A percentile compares a stretch with the other conserved stretches of the same genome.
Evolutionary conservation across 1,139 yeast species (phyloP).

Genomic region (Sugiyamaella sp.): DNA sequence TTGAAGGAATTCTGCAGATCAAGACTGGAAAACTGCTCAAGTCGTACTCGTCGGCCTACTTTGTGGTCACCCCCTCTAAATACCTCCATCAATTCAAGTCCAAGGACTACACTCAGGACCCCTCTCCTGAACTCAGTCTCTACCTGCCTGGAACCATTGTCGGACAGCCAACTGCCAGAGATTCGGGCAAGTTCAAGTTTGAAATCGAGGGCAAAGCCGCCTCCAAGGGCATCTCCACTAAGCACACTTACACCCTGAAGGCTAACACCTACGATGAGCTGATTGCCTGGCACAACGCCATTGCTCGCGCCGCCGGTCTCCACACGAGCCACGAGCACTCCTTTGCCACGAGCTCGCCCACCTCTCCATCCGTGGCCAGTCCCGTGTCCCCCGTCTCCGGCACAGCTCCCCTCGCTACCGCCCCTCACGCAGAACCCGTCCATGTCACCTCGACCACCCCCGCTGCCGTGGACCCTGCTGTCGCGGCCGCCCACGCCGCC

Average conservation of each 20-base stretch:
- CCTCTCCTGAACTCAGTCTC: slow-evolving; percentile 50
- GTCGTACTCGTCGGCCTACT: slow-evolving; percentile 48
- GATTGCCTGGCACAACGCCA: slow-evolving; percentile 50
- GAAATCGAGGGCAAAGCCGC: slow-evolving; percentile 50
- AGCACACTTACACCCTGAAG: slow-evolving; percentile 49
- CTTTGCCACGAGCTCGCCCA: slow-evolving; percentile 4
- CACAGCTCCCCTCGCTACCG: too few relatives aligned
- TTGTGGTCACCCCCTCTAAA: slow-evolving; percentile 50
- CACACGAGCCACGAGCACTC: background rate
- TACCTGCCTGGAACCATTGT: slow-evolving; percentile 51
- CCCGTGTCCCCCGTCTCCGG: slow-evolving; percentile 30
- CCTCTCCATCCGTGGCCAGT: slow-evolving; percentile 27
- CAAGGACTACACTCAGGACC: slow-evolving; percentile 46
- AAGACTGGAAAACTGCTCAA: slow-evolving; percentile 50
- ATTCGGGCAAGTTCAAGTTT: slow-evolving; percentile 48
- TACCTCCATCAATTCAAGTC: slow-evolving; percentile 52
- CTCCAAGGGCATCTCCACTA: slow-evolving; percentile 41
- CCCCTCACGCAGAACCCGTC: background rate
- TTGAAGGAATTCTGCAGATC: slow-evolving; percentile 51
- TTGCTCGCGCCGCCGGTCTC: slow-evolving; percentile 27
- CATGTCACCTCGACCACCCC: slow-evolving; percentile 9
- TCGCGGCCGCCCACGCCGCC: slow-evolving; percentile 18
- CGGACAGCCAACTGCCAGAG: slow-evolving; percentile 43
- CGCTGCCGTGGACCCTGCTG: slow-evolving; percentile 28
- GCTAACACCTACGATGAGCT: slow-evolving; percentile 51